phyloP scores from a whole-genome alignment of 2,329 filamentous ascomycete genomes.

The Aspergillus amoenus region DNA sequence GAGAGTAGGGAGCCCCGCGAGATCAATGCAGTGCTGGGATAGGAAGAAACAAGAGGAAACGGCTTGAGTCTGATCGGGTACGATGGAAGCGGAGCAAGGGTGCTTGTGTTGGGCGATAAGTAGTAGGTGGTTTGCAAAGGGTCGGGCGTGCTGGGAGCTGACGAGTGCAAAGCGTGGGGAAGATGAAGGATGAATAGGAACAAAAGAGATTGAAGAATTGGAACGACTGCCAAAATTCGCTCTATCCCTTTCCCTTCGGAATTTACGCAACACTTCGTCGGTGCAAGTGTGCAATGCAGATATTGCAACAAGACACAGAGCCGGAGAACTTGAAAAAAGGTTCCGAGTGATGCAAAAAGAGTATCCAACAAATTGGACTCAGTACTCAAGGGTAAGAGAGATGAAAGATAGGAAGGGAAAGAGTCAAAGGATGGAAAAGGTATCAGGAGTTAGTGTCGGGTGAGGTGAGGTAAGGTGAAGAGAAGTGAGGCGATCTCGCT shows the following conservation, averaged over 20 bases:
- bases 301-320: background rate
- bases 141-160: constrained; percentile 22
- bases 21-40: constrained; percentile 24
- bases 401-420: constrained; percentile 10
- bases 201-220: background rate
- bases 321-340: background rate
- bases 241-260: constrained; percentile 19
- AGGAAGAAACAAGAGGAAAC: constrained; percentile 18
- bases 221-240: constrained; percentile 17
- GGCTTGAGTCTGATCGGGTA: constrained; percentile 22
- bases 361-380: background rate
- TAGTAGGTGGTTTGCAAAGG: constrained; percentile 19
- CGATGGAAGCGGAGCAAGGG: constrained; percentile 20
- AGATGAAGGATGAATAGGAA: constrained; percentile 13
- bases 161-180: constrained; percentile 20
- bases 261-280: constrained; percentile 14
- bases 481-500: constrained; percentile 15
- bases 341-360: background rate
- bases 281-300: constrained; percentile 1
- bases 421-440: constrained; percentile 13
- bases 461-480: constrained; percentile 24
- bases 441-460: constrained; percentile 15
- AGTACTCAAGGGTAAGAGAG: background rate
- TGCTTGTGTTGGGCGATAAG: constrained; percentile 23
- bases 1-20: constrained; percentile 20